Percentiles rank a stretch among this genome's conserved stretches.
Conservation (phyloP, 2,329 filamentous ascomycete genomes). For the Ophiocordyceps camponoti-floridani region DNA sequence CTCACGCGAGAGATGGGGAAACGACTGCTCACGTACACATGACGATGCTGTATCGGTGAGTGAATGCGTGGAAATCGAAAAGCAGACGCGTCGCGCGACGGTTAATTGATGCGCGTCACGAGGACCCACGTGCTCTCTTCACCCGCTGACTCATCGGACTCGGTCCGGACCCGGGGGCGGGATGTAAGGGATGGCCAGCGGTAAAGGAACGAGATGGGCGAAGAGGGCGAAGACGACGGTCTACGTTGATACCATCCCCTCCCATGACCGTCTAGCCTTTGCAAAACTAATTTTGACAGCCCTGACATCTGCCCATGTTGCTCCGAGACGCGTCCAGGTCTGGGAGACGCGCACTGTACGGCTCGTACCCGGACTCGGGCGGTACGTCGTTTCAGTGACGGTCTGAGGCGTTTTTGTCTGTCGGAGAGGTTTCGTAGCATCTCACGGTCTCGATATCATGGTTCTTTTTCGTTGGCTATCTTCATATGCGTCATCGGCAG, state of each 20-base stretch:
- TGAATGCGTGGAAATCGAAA: no score
- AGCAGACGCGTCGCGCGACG: not conserved
- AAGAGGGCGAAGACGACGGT: no score
- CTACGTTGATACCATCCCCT: no score
- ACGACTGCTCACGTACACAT: slow-evolving; percentile 14
- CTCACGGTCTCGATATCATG: no score
- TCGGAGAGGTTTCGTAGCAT: not conserved
- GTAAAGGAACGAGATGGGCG: no score
- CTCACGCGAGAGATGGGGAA: not conserved
- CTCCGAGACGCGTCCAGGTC: not conserved
- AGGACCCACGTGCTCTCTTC: no score
- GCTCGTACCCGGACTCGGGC: not conserved
- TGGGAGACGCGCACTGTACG: not conserved
- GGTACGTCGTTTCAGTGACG: not conserved
- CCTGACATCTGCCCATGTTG: not conserved
- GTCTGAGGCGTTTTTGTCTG: not conserved
- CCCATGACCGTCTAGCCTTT: no score
- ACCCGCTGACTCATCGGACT: no score
- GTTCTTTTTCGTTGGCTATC: no score
- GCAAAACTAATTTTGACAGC: not conserved
- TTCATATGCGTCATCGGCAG: not conserved
- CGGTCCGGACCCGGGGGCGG: no score
- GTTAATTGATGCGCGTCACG: not conserved
- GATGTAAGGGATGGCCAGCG: no score
- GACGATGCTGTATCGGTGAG: not conserved